Evolutionary conservation across 129 eudicot genomes (phyloP).

Genomic region (Escallonia herrerae): DNA sequence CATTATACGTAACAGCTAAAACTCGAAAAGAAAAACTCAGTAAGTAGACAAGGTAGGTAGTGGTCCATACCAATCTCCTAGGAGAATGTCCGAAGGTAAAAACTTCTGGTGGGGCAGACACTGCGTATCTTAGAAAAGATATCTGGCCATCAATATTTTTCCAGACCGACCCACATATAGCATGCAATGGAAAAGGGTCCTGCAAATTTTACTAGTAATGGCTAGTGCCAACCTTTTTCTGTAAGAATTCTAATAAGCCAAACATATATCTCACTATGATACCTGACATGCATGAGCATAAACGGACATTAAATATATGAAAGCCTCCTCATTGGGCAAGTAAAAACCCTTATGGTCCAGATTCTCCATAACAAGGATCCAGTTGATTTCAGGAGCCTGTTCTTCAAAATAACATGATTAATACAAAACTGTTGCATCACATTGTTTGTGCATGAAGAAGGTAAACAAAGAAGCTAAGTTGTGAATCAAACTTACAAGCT

Average conservation of each 20-base stretch:
- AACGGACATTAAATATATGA: constrained; percentile 43
- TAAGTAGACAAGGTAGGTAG: background rate
- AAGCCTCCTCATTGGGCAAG: constrained; percentile 34
- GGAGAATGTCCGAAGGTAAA: constrained; percentile 72
- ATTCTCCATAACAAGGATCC: constrained; percentile 35
- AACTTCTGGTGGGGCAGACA: constrained; percentile 76
- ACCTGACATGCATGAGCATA: constrained; percentile 81
- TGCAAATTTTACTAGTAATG: constrained; percentile 13
- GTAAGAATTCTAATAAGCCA: no score
- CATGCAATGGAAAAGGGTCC: constrained; percentile 85
- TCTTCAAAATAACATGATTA: background rate
- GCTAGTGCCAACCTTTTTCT: background rate
- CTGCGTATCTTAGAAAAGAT: constrained; percentile 84
- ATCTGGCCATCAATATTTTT: constrained; percentile 85
- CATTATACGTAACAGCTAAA: no score
- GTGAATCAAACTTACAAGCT: constrained; percentile 49
- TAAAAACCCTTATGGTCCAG: constrained; percentile 50
- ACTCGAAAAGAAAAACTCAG: background rate
- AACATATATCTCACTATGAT: background rate
- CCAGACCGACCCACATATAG: constrained; percentile 86
- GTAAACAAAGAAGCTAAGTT: background rate
- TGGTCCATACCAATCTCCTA: constrained; percentile 61
- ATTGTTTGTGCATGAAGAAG: background rate
- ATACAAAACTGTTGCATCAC: background rate
- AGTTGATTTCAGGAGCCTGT: constrained; percentile 46